phyloP scores from a whole-genome alignment of 78 protist species.

The Chrysochromulina tobinii region DNA sequence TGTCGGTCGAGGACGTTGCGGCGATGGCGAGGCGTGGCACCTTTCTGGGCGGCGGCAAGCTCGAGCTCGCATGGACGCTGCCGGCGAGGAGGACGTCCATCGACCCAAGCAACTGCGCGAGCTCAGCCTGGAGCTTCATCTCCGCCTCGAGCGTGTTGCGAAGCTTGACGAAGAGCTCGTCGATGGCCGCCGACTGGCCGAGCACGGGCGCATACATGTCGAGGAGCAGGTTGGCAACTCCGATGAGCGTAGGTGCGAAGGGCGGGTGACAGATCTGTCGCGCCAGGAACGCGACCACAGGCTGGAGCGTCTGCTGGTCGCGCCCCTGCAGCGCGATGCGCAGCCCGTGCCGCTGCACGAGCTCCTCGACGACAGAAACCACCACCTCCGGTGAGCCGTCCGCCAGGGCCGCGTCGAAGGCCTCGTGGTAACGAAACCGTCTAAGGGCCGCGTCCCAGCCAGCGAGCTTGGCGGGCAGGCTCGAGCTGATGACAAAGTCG shows the following conservation, averaged over 20 bases:
- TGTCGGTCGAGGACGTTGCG: no score
- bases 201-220: constrained; percentile 11
- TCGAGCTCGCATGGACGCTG: background rate
- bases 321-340: constrained; percentile 35
- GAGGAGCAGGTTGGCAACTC: constrained; percentile 26
- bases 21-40: no score
- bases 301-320: constrained; percentile 43
- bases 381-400: constrained; percentile 1
- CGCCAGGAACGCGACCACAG: constrained; percentile 40
- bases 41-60: no score
- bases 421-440: constrained; percentile 41
- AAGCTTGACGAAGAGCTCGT: constrained; percentile 23
- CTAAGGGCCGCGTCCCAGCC: constrained; percentile 36
- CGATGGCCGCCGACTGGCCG: constrained; percentile 34
- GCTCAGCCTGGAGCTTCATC: background rate
- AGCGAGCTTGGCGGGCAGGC: background rate
- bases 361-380: constrained; percentile 40
- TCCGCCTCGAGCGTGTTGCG: background rate
- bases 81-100: constrained; percentile 4
- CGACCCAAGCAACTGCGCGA: background rate
- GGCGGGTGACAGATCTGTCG: constrained; percentile 30
- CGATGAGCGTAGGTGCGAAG: constrained; percentile 1
- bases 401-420: constrained; percentile 55
- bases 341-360: constrained; percentile 41
- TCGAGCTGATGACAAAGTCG: background rate